Conservation (phyloP, 495 filamentous ascomycete species). For the Aspergillus kassunensis region DNA sequence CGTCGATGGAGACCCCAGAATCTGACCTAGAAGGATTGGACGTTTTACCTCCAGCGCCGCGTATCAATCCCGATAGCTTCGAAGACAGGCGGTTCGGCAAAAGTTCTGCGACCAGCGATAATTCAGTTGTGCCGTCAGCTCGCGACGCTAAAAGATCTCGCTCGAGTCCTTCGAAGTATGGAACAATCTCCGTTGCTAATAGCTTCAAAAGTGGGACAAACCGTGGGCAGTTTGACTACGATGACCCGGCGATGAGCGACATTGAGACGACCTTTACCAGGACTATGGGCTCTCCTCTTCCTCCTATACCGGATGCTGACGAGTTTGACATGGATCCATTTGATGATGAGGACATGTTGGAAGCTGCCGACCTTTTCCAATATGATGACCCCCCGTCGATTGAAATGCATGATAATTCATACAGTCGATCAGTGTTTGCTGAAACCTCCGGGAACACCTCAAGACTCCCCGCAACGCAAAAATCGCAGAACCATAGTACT, state of each 20-base stretch:
- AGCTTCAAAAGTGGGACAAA: conserved; percentile 3
- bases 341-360: conserved; percentile 70
- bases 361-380: conserved; percentile 55
- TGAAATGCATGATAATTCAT: conserved; percentile 21
- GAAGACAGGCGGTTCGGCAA: not conserved
- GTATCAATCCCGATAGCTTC: not conserved
- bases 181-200: conserved; percentile 3
- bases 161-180: conserved; percentile 6
- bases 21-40: not conserved
- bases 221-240: conserved; percentile 15
- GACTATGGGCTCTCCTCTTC: conserved; percentile 43
- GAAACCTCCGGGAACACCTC: conserved; percentile 52
- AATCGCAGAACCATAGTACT: conserved; percentile 31
- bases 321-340: conserved; percentile 63
- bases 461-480: conserved; percentile 29
- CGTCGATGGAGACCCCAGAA: conserved; percentile 1
- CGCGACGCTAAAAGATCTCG: not conserved
- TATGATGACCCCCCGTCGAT: conserved; percentile 31
- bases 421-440: conserved; percentile 45
- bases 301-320: conserved; percentile 37
- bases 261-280: conserved; percentile 40
- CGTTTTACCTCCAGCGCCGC: not conserved
- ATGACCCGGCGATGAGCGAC: conserved; percentile 16
- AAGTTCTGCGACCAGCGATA: not conserved
- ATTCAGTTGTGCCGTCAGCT: not conserved